A percentile compares a stretch with the other conserved stretches of the same genome.
These are phyloP conservation scores for Chondrus crispus DNA, from an alignment of 23 red algal genomes.

Conservation along the genomic window DNA sequence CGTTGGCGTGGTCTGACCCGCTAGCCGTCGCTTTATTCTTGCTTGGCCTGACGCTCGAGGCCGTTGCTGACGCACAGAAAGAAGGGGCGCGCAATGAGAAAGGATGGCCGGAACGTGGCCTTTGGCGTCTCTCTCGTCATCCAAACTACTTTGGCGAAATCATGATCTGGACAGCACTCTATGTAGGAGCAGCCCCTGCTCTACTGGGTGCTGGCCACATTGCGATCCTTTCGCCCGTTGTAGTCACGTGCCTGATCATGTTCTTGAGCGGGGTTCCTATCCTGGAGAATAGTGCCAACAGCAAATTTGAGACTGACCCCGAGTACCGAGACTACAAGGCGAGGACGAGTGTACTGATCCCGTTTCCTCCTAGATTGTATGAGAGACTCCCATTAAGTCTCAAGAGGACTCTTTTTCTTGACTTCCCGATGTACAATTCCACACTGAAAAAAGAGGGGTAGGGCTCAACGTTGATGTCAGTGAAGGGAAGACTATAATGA, in stretches of 20 bases:
- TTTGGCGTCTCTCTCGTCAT: conserved; percentile 82
- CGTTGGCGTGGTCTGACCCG: conserved; percentile 11
- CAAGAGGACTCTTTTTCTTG: conserved; percentile 54
- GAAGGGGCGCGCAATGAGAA: background rate
- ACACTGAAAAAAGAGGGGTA: too few relatives aligned
- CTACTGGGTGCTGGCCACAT: background rate
- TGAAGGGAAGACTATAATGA: too few relatives aligned
- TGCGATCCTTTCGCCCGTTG: conserved; percentile 39
- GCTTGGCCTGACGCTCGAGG: conserved; percentile 44
- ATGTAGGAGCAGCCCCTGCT: background rate
- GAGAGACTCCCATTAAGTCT: conserved; percentile 16
- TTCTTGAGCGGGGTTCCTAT: conserved; percentile 76
- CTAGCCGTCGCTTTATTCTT: conserved; percentile 39
- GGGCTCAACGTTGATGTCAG: too few relatives aligned
- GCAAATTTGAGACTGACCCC: conserved; percentile 19
- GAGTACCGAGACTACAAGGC: conserved; percentile 64
- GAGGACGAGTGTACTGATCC: conserved; percentile 69
- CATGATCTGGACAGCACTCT: conserved; percentile 63
- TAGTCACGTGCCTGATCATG: conserved; percentile 56
- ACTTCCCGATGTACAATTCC: conserved; percentile 58
- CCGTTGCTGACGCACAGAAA: conserved; percentile 77
- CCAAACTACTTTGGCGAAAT: conserved; percentile 94
- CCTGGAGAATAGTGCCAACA: conserved; percentile 53
- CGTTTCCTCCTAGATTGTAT: conserved; percentile 65
- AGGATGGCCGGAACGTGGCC: conserved; percentile 58